These are phyloP conservation scores for Sporisorium reilianum DNA, from an alignment of 1,284 basidiomycete species.

Conservation along the genomic window DNA sequence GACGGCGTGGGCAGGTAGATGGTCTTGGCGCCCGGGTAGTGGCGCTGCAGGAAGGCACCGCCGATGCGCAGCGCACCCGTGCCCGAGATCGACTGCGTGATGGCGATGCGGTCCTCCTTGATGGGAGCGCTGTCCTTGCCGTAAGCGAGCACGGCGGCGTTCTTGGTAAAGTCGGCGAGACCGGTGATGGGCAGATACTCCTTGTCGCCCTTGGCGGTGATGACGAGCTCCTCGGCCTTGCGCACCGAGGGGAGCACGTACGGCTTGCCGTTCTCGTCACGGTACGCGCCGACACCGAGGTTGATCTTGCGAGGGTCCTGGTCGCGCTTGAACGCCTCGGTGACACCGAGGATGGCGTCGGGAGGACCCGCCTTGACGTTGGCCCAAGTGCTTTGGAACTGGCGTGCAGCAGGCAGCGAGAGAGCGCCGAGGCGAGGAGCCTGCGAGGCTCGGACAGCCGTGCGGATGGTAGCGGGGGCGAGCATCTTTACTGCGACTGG, in stretches of 20 bases:
- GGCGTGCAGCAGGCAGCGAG: slow-evolving; percentile 42
- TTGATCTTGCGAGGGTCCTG: slow-evolving; percentile 93
- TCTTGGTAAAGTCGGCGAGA: slow-evolving; percentile 86
- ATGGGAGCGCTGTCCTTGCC: slow-evolving; percentile 79
- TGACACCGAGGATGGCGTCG: slow-evolving; percentile 93
- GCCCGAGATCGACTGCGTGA: slow-evolving; percentile 96
- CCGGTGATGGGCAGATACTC: slow-evolving; percentile 98
- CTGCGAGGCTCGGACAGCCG: slow-evolving; percentile 38
- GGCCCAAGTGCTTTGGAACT: slow-evolving; percentile 80
- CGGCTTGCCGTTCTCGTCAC: slow-evolving; percentile 93
- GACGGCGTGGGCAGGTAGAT: slow-evolving; percentile 95
- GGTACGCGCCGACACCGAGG: slow-evolving; percentile 84
- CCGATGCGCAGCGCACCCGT: slow-evolving; percentile 98
- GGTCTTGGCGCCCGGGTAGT: slow-evolving; percentile 87
- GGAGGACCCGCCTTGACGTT: slow-evolving; percentile 87
- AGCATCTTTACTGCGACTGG: slow-evolving; percentile 35
- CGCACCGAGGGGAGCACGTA: slow-evolving; percentile 91
- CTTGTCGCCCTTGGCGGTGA: slow-evolving; percentile 83
- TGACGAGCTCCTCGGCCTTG: slow-evolving; percentile 87
- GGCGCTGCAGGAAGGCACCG: slow-evolving; percentile 85
- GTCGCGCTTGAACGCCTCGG: slow-evolving; percentile 90
- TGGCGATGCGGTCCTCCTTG: slow-evolving; percentile 78
- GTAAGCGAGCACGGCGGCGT: slow-evolving; percentile 91
- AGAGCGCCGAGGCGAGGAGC: slow-evolving; percentile 35
- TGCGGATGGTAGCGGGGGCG: slow-evolving; percentile 40